Percentiles rank a stretch among this genome's conserved stretches.
These are phyloP conservation scores for Lasiosphaeria ovina DNA, from an alignment of 495 filamentous ascomycete genomes.

Conservation along the genomic window DNA sequence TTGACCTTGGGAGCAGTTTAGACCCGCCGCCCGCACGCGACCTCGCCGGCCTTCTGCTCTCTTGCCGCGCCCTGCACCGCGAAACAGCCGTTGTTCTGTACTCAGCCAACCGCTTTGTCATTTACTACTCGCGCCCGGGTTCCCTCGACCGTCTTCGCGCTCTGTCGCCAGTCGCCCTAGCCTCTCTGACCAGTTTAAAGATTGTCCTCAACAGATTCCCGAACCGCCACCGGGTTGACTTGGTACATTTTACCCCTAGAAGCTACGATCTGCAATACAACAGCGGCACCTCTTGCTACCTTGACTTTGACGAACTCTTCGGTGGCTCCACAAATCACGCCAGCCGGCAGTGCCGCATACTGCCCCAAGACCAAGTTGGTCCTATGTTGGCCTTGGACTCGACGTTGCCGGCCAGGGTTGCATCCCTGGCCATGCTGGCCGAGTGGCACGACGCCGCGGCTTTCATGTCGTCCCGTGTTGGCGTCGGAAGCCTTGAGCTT, in stretches of 20 bases:
- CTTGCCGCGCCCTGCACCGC: constrained; percentile 12
- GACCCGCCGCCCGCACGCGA: constrained; percentile 14
- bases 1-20: neutral
- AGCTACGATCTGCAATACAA: no score
- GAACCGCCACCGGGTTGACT: constrained; percentile 4
- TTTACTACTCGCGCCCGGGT: constrained; percentile 7
- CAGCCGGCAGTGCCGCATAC: neutral
- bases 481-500: constrained; percentile 10
- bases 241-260: neutral
- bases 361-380: neutral
- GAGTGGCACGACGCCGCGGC: constrained; percentile 12
- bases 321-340: constrained; percentile 1
- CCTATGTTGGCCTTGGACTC: neutral
- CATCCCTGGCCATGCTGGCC: constrained; percentile 10
- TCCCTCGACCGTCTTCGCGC: constrained; percentile 10
- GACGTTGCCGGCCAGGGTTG: neutral
- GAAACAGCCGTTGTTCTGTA: constrained; percentile 13
- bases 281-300: no score
- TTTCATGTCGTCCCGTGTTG: constrained; percentile 8
- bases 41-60: constrained; percentile 14
- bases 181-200: constrained; percentile 17
- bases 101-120: constrained; percentile 16
- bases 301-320: no score
- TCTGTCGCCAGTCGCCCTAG: constrained; percentile 7
- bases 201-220: constrained; percentile 15